phyloP scores from a whole-genome alignment of 495 filamentous ascomycete genomes.

The Penicillium taxi region DNA sequence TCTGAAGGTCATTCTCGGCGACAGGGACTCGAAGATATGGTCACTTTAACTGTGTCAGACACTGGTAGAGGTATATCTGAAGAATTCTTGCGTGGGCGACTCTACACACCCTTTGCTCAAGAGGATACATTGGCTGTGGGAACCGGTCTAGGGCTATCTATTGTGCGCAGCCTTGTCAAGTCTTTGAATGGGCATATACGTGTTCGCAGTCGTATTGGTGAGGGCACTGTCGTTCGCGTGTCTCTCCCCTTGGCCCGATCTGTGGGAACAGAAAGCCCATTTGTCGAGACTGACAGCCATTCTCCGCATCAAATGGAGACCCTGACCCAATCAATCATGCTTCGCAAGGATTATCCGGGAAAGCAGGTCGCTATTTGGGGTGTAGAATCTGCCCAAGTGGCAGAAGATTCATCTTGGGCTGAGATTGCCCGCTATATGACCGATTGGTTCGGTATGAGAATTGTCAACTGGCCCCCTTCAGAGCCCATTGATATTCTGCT shows the following conservation, averaged over 20 bases:
- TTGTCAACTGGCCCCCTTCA: constrained; percentile 29
- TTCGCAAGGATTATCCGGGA: constrained; percentile 23
- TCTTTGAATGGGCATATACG: constrained; percentile 47
- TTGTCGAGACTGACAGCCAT: constrained; percentile 8
- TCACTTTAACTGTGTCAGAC: constrained; percentile 52
- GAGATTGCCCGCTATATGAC: constrained; percentile 27
- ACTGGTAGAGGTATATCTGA: constrained; percentile 67
- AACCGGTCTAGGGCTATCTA: constrained; percentile 46
- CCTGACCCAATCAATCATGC: constrained; percentile 16
- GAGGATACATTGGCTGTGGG: constrained; percentile 56
- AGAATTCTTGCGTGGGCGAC: constrained; percentile 58
- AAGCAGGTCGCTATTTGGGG: constrained; percentile 24
- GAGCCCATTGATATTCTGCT: constrained; percentile 33
- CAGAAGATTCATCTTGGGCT: constrained; percentile 12
- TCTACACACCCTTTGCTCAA: constrained; percentile 70
- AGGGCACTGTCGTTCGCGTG: constrained; percentile 46
- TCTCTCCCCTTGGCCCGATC: constrained; percentile 36
- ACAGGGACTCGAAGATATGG: constrained; percentile 28
- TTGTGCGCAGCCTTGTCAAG: constrained; percentile 48
- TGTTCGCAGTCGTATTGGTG: constrained; percentile 40
- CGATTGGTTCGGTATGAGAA: constrained; percentile 39
- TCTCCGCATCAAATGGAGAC: constrained; percentile 17
- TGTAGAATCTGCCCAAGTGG: constrained; percentile 11
- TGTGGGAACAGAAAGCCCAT: constrained; percentile 22
- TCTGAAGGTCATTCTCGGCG: constrained; percentile 28